Evolutionary conservation across 2,329 filamentous ascomycete species (phyloP).

Genomic region (Botrytis fragariae): DNA sequence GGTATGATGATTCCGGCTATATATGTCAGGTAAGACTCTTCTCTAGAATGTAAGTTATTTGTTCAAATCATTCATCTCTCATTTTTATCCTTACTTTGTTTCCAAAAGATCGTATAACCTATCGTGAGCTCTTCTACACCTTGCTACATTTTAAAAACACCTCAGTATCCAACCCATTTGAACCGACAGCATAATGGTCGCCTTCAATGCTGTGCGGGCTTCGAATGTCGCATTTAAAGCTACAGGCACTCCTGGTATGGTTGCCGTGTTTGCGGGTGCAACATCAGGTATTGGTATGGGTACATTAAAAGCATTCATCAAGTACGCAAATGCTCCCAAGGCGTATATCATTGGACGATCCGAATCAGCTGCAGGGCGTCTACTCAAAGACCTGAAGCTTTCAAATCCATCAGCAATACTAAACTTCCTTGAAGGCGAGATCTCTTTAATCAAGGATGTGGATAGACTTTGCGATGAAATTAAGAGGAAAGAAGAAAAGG

Average conservation of each 20-base stretch:
- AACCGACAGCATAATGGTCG: constrained; percentile 34
- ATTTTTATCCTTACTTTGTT: background rate
- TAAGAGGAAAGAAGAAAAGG: constrained; percentile 42
- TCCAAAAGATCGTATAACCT: background rate
- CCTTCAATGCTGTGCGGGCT: constrained; percentile 37
- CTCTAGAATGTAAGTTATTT: background rate
- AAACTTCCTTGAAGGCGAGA: constrained; percentile 50
- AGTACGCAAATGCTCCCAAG: constrained; percentile 42
- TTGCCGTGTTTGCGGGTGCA: constrained; percentile 53
- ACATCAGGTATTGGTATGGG: constrained; percentile 55
- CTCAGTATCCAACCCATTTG: too few relatives aligned
- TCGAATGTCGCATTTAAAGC: constrained; percentile 42
- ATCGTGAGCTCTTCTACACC: background rate
- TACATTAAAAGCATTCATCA: constrained; percentile 47
- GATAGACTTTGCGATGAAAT: constrained; percentile 50
- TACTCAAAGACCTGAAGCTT: constrained; percentile 42
- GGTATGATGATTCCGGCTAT: background rate
- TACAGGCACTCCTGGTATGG: constrained; percentile 39
- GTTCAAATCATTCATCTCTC: background rate
- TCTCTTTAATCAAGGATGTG: constrained; percentile 50
- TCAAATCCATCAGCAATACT: constrained; percentile 47
- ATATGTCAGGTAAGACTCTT: background rate
- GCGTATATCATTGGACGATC: constrained; percentile 55
- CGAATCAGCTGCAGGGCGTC: constrained; percentile 36
- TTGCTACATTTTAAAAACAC: background rate